These are phyloP conservation scores for Russula sp. DNA, from an alignment of 768 basidiomycete genomes.

Conservation along the genomic window DNA sequence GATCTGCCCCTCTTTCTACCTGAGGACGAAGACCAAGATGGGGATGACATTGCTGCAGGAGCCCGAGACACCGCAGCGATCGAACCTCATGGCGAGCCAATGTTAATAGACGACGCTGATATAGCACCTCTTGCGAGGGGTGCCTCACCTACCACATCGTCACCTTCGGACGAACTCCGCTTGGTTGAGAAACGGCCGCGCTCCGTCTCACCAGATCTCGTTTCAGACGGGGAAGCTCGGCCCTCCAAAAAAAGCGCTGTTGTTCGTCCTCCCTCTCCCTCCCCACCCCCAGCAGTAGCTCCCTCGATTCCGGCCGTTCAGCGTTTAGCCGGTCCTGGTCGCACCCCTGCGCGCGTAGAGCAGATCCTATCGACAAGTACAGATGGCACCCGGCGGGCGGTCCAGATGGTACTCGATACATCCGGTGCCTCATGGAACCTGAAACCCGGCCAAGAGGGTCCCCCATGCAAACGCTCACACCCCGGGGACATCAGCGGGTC, in stretches of 20 bases:
- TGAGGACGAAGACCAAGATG: constrained; percentile 4
- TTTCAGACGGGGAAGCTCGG: background rate
- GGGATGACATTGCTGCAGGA: background rate
- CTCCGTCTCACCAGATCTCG: background rate
- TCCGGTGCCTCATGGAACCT: constrained; percentile 46
- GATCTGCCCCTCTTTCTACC: constrained; percentile 11
- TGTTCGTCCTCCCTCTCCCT: background rate
- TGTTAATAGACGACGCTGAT: background rate
- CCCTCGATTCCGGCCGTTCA: background rate
- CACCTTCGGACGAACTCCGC: background rate
- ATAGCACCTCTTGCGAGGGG: background rate
- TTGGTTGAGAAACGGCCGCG: constrained; percentile 8
- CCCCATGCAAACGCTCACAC: constrained; percentile 13
- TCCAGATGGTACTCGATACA: constrained; percentile 48
- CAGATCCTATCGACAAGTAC: constrained; percentile 16
- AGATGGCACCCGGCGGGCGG: constrained; percentile 27
- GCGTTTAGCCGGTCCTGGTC: constrained; percentile 16
- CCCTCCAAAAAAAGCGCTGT: background rate
- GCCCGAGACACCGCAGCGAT: background rate
- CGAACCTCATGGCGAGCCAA: background rate
- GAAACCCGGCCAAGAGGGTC: constrained; percentile 37
- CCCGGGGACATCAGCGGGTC: constrained; percentile 16
- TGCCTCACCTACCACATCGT: background rate
- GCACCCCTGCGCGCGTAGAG: constrained; percentile 21
- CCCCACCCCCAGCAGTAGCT: background rate